Evolutionary conservation across 73 alveolate species (phyloP).

Genomic region (Durusdinium trenchii): DNA sequence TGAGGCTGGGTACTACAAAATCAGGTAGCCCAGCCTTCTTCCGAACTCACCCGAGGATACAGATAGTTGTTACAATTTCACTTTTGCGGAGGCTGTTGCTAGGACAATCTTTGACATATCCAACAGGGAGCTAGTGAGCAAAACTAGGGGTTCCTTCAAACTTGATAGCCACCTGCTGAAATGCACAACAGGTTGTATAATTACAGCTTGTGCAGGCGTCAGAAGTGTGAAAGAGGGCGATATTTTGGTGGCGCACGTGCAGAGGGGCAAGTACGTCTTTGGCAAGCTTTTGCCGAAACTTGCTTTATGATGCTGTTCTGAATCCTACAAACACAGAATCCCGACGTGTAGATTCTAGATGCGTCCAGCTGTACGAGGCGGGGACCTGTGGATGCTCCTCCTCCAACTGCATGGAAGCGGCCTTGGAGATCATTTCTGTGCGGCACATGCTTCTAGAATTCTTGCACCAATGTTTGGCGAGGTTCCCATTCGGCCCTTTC

Average conservation of each 20-base stretch:
- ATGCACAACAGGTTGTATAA: too few species aligned
- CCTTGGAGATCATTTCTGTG: not conserved
- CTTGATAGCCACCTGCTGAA: too few species aligned
- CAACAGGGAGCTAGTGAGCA: too few species aligned
- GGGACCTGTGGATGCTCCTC: slow-evolving; percentile 4
- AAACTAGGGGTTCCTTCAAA: too few species aligned
- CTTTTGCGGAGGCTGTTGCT: too few species aligned
- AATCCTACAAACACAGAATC: not conserved
- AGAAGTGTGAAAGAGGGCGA: slow-evolving; percentile 69
- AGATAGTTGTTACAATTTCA: too few species aligned
- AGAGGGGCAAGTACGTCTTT: slow-evolving; percentile 43
- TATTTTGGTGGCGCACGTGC: slow-evolving; percentile 21
- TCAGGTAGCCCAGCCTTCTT: too few species aligned
- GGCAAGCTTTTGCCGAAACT: not conserved
- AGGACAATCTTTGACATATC: too few species aligned
- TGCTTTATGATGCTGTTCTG: not conserved
- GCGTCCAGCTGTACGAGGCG: not conserved
- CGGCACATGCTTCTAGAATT: not conserved
- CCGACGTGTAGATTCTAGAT: not conserved
- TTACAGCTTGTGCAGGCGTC: slow-evolving; percentile 47
- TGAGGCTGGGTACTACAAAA: too few species aligned
- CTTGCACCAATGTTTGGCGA: not conserved
- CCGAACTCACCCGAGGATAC: too few species aligned
- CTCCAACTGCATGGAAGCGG: not conserved
- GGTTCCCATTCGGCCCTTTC: slow-evolving; percentile 75